These are phyloP conservation scores for Pseudogymnoascus sp. DNA, from an alignment of 2,329 filamentous ascomycete genomes.

Conservation along the genomic window DNA sequence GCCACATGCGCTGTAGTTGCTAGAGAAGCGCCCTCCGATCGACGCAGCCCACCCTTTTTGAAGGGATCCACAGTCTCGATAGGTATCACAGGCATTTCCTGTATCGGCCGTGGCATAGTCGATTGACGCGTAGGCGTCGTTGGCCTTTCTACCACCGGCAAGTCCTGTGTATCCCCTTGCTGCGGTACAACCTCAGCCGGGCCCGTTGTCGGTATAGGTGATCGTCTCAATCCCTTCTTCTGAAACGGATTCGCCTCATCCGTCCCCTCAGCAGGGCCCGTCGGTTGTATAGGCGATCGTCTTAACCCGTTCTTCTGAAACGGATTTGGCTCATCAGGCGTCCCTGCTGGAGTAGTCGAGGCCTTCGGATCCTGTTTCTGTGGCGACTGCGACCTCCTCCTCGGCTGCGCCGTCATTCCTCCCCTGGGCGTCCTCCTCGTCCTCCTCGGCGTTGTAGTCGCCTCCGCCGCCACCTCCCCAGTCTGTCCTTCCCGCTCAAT, in stretches of 20 bases:
- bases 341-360: neutral
- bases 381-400: slow-evolving; percentile 8
- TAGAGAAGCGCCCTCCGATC: neutral
- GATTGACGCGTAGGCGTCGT: neutral
- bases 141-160: neutral
- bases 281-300: slow-evolving; percentile 8
- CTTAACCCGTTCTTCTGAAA: slow-evolving; percentile 1
- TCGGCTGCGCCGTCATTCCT: neutral
- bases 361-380: neutral
- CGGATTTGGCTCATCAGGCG: neutral
- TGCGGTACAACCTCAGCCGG: neutral
- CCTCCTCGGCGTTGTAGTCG: neutral
- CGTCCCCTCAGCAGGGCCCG: neutral
- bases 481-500: neutral
- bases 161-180: neutral
- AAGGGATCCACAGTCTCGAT: neutral
- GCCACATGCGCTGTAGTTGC: neutral
- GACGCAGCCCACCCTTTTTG: neutral
- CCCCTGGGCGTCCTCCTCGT: neutral
- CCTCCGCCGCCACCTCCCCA: neutral
- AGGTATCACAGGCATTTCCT: neutral
- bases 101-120: neutral
- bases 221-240: slow-evolving; percentile 9
- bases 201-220: neutral
- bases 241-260: neutral